Evolutionary conservation across 2,329 filamentous ascomycete species (phyloP), one percentile per base, ranked within the genome.

Genomic region (Rhinocladiella mackenziei): DNA sequence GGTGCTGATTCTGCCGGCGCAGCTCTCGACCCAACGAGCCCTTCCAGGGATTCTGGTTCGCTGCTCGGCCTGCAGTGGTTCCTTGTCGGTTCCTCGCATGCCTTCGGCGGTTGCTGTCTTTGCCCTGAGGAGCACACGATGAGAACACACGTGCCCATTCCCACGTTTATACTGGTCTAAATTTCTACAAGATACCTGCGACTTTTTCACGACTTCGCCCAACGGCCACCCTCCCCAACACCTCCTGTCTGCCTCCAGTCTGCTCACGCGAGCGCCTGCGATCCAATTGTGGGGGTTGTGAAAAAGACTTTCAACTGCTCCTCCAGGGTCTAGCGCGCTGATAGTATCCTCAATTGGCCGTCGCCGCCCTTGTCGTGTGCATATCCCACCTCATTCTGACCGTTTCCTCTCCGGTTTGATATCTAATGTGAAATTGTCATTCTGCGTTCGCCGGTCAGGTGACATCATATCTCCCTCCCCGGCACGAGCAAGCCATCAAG

Each of bases 211-310:
- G n/a, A n/a, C n/a, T n/a, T n/a, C n/a, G n/a, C n/a, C n/a, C n/a
- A n/a, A n/a, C n/a, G n/a, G n/a, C 32, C 25, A 28, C 44, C 17
- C 11, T 34, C 20, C 39, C 13, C 30, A 13, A 11, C 15, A 25
- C 18, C 38, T 33, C 10, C 20, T 44, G 31, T n/a, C n/a, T n/a
- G n/a, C n/a, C n/a, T n/a, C n/a, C n/a, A n/a, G n/a, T n/a, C 23
- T 54, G 48, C 48, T 54, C 51, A 54, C 51, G 51, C 51, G 51
- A 54, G 51, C 45, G 40, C 34, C 37, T 38, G n/a, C 40, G 32
- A 31, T 39, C 18, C 35, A 18, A 31, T 34, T 25, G 45, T 47
- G 45, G 45, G 50, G 45, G 45, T n/a, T n/a, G n/a, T n/a, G n/a
- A n/a, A n/a, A n/a, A n/a, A n/a, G n/a, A n/a, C n/a, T n/a, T n/a